phyloP scores from a whole-genome alignment of 2,329 filamentous ascomycete species.

The Proliferodiscus dingleyae region DNA sequence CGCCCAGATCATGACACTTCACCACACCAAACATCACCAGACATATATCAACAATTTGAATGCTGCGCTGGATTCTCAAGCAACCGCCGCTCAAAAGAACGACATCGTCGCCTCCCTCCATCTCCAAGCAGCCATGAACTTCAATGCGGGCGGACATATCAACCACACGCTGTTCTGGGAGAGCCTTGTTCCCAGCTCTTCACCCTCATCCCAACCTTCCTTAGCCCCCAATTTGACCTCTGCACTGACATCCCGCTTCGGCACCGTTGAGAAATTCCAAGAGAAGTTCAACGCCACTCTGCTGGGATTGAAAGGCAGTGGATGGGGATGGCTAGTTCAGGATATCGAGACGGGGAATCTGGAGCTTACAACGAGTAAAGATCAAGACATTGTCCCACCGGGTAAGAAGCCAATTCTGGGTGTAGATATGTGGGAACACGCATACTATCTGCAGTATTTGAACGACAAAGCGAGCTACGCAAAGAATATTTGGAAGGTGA shows the following conservation, averaged over 20 bases:
- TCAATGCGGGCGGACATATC: constrained; percentile 88
- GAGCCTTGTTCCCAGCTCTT: constrained; percentile 62
- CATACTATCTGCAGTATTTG: constrained; percentile 80
- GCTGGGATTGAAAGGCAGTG: constrained; percentile 72
- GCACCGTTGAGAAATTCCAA: constrained; percentile 61
- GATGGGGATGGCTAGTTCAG: constrained; percentile 83
- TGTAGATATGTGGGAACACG: constrained; percentile 92
- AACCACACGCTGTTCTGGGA: constrained; percentile 94
- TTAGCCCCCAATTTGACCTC: constrained; percentile 53
- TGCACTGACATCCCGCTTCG: constrained; percentile 63
- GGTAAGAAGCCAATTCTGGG: constrained; percentile 67
- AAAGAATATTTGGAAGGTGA: constrained; percentile 71
- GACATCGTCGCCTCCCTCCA: constrained; percentile 61
- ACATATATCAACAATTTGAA: constrained; percentile 75
- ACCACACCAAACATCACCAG: constrained; percentile 75
- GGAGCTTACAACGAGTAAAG: constrained; percentile 74
- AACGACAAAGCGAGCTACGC: constrained; percentile 73
- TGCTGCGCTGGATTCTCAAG: constrained; percentile 56
- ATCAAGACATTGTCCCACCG: constrained; percentile 71
- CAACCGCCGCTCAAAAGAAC: constrained; percentile 47
- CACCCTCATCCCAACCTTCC: constrained; percentile 50
- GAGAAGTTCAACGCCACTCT: constrained; percentile 61
- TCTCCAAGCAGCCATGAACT: constrained; percentile 69
- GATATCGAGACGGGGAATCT: constrained; percentile 53
- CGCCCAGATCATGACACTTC: constrained; percentile 74